phyloP scores from a whole-genome alignment of 2,329 filamentous ascomycete species.

The Penicillium brevicompactum region DNA sequence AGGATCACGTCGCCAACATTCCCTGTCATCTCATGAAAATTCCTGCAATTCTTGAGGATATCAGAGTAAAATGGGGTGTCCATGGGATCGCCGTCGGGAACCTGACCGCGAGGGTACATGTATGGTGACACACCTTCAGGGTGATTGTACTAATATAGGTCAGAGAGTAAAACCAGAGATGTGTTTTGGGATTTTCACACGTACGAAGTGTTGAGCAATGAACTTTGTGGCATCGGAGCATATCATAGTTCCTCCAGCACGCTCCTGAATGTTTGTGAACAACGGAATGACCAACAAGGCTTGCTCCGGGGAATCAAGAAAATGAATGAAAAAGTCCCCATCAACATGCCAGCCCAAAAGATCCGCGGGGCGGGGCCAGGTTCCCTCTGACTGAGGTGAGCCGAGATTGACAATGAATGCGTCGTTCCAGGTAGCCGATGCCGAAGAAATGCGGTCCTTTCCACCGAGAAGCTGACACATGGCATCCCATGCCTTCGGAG shows the following conservation, averaged over 20 bases:
- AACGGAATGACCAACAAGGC: constrained; percentile 68
- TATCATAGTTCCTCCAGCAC: constrained; percentile 66
- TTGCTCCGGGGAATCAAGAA: constrained; percentile 70
- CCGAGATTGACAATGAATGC: constrained; percentile 71
- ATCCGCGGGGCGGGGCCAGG: constrained; percentile 52
- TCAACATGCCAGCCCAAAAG: constrained; percentile 69
- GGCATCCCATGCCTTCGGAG: constrained; percentile 67
- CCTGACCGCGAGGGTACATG: constrained; percentile 60
- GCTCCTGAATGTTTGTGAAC: constrained; percentile 63
- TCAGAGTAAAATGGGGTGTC: constrained; percentile 40
- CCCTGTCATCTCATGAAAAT: constrained; percentile 57
- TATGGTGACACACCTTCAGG: constrained; percentile 67
- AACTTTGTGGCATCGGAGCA: constrained; percentile 61
- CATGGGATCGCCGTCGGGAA: constrained; percentile 11
- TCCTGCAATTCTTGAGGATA: constrained; percentile 41
- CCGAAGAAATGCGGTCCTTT: constrained; percentile 54
- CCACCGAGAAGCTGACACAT: constrained; percentile 69
- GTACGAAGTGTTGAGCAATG: constrained; percentile 58
- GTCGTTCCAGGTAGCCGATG: constrained; percentile 64
- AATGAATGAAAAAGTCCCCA: constrained; percentile 73
- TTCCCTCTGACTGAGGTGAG: constrained; percentile 54
- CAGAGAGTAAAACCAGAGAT: background rate
- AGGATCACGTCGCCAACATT: constrained; percentile 57
- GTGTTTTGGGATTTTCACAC: background rate
- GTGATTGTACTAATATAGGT: constrained; percentile 51